Evolutionary conservation across 192 early-diverging fungal species (phyloP).

Genomic region (Umbelopsis ramanniana): DNA sequence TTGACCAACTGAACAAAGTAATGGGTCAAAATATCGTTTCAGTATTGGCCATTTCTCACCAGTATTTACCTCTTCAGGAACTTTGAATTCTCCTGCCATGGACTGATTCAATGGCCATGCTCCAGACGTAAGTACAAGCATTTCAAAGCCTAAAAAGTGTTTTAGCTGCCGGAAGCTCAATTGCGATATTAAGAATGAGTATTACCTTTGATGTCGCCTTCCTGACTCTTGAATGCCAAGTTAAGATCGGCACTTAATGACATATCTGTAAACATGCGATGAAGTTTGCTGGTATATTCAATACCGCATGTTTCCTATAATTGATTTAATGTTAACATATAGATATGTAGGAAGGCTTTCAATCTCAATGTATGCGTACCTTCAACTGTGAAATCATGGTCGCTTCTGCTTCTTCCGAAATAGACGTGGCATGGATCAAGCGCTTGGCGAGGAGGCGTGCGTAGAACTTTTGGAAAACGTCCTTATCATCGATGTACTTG

Average conservation of each 20-base stretch:
- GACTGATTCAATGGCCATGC: constrained; percentile 81
- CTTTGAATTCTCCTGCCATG: constrained; percentile 70
- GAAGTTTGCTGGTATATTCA: constrained; percentile 85
- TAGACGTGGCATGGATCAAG: constrained; percentile 70
- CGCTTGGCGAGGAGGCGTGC: constrained; percentile 81
- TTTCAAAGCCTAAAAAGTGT: constrained; percentile 65
- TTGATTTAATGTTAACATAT: not conserved
- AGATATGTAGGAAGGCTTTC: not conserved
- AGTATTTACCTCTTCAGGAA: constrained; percentile 79
- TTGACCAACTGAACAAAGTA: constrained; percentile 59
- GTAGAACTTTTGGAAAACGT: constrained; percentile 93
- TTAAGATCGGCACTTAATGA: constrained; percentile 73
- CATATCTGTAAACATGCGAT: constrained; percentile 90
- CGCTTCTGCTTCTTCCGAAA: constrained; percentile 79
- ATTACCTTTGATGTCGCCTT: constrained; percentile 55
- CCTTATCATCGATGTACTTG: constrained; percentile 90
- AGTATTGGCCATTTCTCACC: not conserved
- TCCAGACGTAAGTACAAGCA: constrained; percentile 78
- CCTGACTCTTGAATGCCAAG: constrained; percentile 48
- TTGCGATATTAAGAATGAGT: not conserved
- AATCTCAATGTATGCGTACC: constrained; percentile 34
- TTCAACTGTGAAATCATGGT: constrained; percentile 83
- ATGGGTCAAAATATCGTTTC: not conserved
- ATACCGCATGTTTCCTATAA: constrained; percentile 73
- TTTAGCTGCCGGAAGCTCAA: not conserved